Evolutionary conservation across 371 early-diverging fungal genomes (phyloP).

Genomic region (Mucor racemosus): DNA sequence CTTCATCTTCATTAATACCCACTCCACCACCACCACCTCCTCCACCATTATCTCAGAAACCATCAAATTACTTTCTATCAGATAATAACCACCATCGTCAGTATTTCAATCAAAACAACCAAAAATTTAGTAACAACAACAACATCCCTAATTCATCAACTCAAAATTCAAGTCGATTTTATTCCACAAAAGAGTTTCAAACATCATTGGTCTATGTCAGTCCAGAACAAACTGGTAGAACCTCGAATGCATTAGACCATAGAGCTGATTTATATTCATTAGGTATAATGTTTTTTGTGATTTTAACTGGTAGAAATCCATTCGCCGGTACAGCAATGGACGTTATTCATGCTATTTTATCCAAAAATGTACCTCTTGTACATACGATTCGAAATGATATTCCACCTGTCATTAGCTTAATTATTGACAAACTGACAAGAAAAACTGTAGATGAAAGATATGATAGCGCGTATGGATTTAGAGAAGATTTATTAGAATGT

Average conservation of each 20-base stretch:
- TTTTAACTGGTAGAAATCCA: conserved; percentile 53
- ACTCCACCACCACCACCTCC: conserved; percentile 8
- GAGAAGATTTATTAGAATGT: conserved; percentile 58
- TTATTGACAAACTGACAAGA: conserved; percentile 62
- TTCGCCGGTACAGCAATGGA: conserved; percentile 58
- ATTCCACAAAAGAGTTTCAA: conserved; percentile 38
- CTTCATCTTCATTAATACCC: background rate
- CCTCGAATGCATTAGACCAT: conserved; percentile 60
- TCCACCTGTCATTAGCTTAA: conserved; percentile 54
- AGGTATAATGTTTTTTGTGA: conserved; percentile 57
- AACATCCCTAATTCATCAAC: background rate
- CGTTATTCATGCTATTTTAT: conserved; percentile 54
- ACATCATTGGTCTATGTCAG: conserved; percentile 44
- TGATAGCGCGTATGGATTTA: conserved; percentile 58
- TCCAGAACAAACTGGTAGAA: conserved; percentile 64
- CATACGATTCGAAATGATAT: conserved; percentile 54
- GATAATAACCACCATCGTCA: background rate
- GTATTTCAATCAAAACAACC: background rate
- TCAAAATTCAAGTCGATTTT: conserved; percentile 13
- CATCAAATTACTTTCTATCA: background rate
- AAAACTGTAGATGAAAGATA: conserved; percentile 65
- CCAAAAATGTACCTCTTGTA: conserved; percentile 53
- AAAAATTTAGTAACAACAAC: background rate
- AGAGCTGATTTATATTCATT: conserved; percentile 61
- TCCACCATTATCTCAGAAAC: background rate